Conservation (phyloP, 2,329 filamentous ascomycete genomes). For the Ceratocystis harringtonii region DNA sequence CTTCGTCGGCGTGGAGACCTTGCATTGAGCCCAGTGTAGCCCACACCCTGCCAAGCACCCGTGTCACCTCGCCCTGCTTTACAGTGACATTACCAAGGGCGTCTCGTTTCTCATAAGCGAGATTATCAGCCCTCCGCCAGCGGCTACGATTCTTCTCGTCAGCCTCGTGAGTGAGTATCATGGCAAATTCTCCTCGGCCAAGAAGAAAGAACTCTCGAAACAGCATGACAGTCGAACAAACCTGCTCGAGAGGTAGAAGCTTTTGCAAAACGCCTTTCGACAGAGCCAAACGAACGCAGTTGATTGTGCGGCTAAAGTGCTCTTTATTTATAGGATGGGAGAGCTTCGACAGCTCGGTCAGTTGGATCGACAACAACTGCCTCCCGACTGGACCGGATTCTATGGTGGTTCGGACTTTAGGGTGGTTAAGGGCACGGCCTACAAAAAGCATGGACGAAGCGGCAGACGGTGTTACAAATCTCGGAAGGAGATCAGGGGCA, state of each 20-base stretch:
- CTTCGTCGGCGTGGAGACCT: constrained; percentile 55
- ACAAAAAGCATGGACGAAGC: constrained; percentile 80
- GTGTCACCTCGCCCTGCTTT: constrained; percentile 74
- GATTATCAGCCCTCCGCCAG: constrained; percentile 48
- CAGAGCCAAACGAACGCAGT: constrained; percentile 62
- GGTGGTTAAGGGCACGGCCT: constrained; percentile 75
- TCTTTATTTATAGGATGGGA: constrained; percentile 21
- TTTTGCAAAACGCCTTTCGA: constrained; percentile 74
- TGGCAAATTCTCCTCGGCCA: constrained; percentile 78
- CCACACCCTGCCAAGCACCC: constrained; percentile 65
- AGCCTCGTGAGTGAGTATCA: constrained; percentile 71
- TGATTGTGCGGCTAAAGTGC: constrained; percentile 52
- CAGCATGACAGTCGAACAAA: constrained; percentile 61
- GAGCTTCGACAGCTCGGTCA: constrained; percentile 52
- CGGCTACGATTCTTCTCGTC: constrained; percentile 64
- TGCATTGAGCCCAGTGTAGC: constrained; percentile 62
- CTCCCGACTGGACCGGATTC: constrained; percentile 35
- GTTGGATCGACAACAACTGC: constrained; percentile 50
- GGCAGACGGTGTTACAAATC: constrained; percentile 59
- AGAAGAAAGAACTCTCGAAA: constrained; percentile 79
- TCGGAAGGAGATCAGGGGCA: constrained; percentile 50
- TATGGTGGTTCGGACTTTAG: constrained; percentile 42
- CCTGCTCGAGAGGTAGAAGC: constrained; percentile 61
- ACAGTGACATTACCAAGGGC: constrained; percentile 46
- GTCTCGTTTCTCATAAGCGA: constrained; percentile 42